These are phyloP conservation scores for Phytopythium montanum DNA, from an alignment of 352 stramenopile genomes.

Conservation along the genomic window DNA sequence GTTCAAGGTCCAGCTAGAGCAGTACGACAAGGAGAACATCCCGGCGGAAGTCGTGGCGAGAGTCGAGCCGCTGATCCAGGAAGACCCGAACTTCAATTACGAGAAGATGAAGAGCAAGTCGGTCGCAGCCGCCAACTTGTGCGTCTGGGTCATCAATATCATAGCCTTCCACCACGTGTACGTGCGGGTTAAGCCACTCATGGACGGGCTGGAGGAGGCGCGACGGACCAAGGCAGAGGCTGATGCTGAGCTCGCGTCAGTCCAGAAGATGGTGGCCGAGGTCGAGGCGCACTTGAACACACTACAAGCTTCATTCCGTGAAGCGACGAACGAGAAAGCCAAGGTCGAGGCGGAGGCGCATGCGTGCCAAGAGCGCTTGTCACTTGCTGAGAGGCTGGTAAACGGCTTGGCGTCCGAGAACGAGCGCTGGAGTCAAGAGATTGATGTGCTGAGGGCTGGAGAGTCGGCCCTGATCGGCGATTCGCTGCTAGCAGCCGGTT, in stretches of 20 bases:
- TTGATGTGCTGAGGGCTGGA: constrained; percentile 73
- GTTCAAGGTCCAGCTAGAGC: constrained; percentile 89
- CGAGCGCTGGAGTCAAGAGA: constrained; percentile 85
- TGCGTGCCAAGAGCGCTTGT: constrained; percentile 83
- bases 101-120: constrained; percentile 95
- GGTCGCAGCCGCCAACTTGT: constrained; percentile 87
- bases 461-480: constrained; percentile 85
- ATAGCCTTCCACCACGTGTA: constrained; percentile 92
- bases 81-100: constrained; percentile 91
- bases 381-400: constrained; percentile 85
- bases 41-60: constrained; percentile 79
- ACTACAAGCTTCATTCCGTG: constrained; percentile 76
- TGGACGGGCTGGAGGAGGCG: constrained; percentile 89
- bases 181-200: constrained; percentile 93
- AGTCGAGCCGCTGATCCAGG: constrained; percentile 79
- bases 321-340: constrained; percentile 90
- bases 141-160: constrained; percentile 94
- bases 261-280: constrained; percentile 79
- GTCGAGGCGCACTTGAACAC: constrained; percentile 77
- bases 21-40: constrained; percentile 93
- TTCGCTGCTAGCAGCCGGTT: constrained; percentile 82
- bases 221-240: constrained; percentile 68
- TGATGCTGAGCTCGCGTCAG: constrained; percentile 72
- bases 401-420: constrained; percentile 88
- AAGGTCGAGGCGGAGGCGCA: constrained; percentile 87